Conservation (phyloP, 2,329 filamentous ascomycete genomes). For the Cercospora brassicicola region DNA sequence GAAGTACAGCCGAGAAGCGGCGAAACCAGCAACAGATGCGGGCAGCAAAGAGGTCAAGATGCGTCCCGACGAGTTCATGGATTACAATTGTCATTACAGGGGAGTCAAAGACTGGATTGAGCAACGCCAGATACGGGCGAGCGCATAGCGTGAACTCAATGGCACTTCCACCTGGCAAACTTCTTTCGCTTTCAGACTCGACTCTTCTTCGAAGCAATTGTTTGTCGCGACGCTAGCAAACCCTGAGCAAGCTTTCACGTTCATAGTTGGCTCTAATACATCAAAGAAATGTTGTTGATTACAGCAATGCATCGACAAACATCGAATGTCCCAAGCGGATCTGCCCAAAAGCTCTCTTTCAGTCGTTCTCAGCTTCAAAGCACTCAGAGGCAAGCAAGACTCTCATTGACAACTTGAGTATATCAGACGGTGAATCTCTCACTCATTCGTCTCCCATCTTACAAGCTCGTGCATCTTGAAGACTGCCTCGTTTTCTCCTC, state of each 20-base stretch:
- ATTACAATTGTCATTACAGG: constrained; percentile 44
- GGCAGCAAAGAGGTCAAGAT: constrained; percentile 39
- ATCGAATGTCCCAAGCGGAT: neutral
- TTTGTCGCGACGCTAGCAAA: neutral
- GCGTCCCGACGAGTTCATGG: constrained; percentile 45
- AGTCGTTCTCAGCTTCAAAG: neutral
- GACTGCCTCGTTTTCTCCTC: neutral
- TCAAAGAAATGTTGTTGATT: neutral
- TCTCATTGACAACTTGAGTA: neutral
- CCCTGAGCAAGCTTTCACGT: neutral
- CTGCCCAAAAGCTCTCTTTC: neutral
- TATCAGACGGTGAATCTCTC: neutral
- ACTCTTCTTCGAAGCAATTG: neutral
- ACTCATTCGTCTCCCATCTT: neutral
- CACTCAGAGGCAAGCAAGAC: neutral
- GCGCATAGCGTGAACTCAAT: neutral
- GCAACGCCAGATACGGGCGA: neutral
- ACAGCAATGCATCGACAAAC: neutral
- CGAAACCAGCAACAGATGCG: constrained; percentile 42
- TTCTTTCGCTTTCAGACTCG: neutral
- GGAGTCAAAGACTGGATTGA: constrained; percentile 40
- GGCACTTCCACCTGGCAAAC: neutral
- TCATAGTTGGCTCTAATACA: neutral
- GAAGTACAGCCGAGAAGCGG: constrained; percentile 47
- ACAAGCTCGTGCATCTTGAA: neutral